Evolutionary conservation across 768 basidiomycete species (phyloP).

Genomic region (Suillus alpinus): DNA sequence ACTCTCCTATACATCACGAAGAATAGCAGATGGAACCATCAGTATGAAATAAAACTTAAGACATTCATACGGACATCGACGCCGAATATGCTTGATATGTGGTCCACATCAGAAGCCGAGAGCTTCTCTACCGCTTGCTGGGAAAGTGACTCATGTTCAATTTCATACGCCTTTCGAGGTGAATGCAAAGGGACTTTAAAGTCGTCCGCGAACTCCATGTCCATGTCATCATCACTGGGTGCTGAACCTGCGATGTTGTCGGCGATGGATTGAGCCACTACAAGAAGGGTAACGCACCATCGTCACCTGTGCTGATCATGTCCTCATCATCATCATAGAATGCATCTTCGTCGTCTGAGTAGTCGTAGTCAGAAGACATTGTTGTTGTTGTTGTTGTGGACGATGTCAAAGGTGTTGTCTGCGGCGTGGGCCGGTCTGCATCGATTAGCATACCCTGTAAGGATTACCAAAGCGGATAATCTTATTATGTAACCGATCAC

Average conservation of each 20-base stretch:
- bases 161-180: conserved; percentile 73
- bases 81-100: conserved; percentile 84
- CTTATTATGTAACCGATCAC: not conserved
- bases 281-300: conserved; percentile 34
- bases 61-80: conserved; percentile 68
- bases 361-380: conserved; percentile 68
- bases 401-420: conserved; percentile 14
- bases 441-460: conserved; percentile 3
- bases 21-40: conserved; percentile 3
- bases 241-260: conserved; percentile 34
- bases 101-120: conserved; percentile 78
- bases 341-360: conserved; percentile 64
- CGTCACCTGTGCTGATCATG: conserved; percentile 59
- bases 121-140: conserved; percentile 72
- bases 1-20: conserved; percentile 43
- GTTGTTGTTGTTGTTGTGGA: conserved; percentile 24
- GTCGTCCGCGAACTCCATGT: conserved; percentile 67
- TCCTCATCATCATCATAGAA: conserved; percentile 74
- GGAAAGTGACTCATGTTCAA: conserved; percentile 77
- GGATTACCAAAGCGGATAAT: conserved; percentile 1
- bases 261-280: conserved; percentile 20
- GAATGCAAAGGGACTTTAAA: conserved; percentile 55
- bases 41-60: conserved; percentile 5
- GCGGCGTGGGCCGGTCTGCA: not conserved
- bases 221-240: conserved; percentile 60